Conservation (phyloP, 2,329 filamentous ascomycete genomes). For the Colletotrichum zoysiae region DNA sequence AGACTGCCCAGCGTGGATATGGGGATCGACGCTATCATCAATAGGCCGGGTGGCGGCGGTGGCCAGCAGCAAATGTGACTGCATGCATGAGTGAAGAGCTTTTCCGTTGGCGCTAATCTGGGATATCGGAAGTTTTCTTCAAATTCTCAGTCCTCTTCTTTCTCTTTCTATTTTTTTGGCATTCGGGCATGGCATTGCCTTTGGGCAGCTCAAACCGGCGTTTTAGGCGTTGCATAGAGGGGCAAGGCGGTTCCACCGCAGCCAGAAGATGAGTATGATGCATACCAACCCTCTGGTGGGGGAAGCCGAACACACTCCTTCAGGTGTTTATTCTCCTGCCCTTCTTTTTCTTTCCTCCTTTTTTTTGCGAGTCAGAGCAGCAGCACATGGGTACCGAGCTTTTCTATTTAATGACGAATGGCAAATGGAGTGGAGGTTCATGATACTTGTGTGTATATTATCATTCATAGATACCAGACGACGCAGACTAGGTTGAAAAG, state of each 20-base stretch:
- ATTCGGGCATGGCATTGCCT: conserved; percentile 3
- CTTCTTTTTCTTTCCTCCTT: conserved; percentile 2
- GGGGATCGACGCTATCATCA: conserved; percentile 71
- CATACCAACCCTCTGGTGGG: background rate
- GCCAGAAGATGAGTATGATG: conserved; percentile 7
- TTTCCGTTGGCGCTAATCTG: background rate
- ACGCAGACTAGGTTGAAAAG: conserved; percentile 18
- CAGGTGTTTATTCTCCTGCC: background rate
- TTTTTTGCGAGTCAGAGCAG: conserved; percentile 17
- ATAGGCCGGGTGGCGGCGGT: conserved; percentile 57
- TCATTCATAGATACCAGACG: conserved; percentile 42
- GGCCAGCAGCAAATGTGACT: conserved; percentile 41
- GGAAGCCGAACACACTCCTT: background rate
- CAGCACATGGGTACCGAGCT: conserved; percentile 3
- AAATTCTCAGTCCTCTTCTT: background rate
- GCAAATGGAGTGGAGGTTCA: conserved; percentile 2
- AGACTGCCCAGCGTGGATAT: conserved; percentile 70
- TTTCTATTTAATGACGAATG: conserved; percentile 30
- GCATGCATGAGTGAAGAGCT: background rate
- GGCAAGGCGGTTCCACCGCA: background rate
- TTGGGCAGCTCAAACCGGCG: conserved; percentile 20
- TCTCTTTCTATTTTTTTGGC: conserved; percentile 18
- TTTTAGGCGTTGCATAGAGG: conserved; percentile 28
- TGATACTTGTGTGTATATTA: conserved; percentile 37
- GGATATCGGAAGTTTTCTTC: background rate